Conservation (phyloP, 1,139 yeast species). For the Nakaseomyces kungkrabaensis region DNA sequence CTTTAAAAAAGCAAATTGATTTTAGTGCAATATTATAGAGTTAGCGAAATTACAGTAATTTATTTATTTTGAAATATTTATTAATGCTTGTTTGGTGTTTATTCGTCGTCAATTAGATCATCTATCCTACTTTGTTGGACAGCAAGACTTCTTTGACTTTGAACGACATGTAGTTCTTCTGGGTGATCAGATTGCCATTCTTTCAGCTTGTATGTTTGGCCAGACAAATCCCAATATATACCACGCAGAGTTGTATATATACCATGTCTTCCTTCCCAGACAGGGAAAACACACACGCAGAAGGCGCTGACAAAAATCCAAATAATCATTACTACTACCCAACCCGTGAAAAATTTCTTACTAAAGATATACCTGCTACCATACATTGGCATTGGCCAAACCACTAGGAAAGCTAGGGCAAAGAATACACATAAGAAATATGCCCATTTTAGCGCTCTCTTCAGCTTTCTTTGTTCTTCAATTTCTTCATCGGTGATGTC, state of each 20-base stretch:
- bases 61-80: not conserved
- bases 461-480: conserved; percentile 38
- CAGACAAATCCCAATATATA: conserved; percentile 72
- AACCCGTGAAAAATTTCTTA: conserved; percentile 66
- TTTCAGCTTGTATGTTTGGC: conserved; percentile 58
- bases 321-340: conserved; percentile 66
- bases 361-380: conserved; percentile 66
- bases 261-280: conserved; percentile 59
- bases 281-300: conserved; percentile 50
- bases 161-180: conserved; percentile 58
- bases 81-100: not conserved
- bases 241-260: conserved; percentile 59
- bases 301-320: conserved; percentile 56
- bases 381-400: conserved; percentile 90
- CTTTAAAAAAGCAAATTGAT: too few relatives aligned
- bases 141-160: conserved; percentile 41
- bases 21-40: too few relatives aligned
- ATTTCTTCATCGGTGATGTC: conserved; percentile 25
- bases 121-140: conserved; percentile 9
- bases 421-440: conserved; percentile 45
- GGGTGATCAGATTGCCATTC: conserved; percentile 68
- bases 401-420: conserved; percentile 49
- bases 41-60: too few relatives aligned
- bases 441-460: conserved; percentile 46
- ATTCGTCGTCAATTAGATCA: not conserved